Conservation (phyloP, 768 basidiomycete genomes). For the Boletus pseudopeckii region DNA sequence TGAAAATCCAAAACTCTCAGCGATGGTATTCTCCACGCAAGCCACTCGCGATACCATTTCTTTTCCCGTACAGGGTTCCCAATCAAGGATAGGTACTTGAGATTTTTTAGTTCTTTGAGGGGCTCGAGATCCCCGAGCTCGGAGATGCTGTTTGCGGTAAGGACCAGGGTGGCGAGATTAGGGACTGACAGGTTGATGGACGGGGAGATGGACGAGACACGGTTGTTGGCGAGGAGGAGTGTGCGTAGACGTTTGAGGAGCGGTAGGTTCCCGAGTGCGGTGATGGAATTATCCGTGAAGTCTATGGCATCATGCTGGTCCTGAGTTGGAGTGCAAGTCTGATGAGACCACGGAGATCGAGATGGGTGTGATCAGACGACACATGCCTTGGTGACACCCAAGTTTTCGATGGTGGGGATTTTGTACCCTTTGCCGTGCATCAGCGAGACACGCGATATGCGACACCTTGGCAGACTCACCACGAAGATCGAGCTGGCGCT, state of each 20-base stretch:
- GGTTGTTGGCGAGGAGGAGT: conserved; percentile 86
- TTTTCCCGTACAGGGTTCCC: conserved; percentile 86
- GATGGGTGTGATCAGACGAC: conserved; percentile 17
- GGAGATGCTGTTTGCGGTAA: conserved; percentile 76
- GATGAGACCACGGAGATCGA: conserved; percentile 13
- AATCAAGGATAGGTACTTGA: conserved; percentile 72
- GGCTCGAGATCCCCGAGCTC: conserved; percentile 87
- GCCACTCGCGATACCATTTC: conserved; percentile 97
- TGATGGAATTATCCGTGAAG: conserved; percentile 87
- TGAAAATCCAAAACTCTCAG: conserved; percentile 94
- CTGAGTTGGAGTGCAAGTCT: conserved; percentile 35
- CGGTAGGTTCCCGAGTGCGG: conserved; percentile 79
- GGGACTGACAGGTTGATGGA: conserved; percentile 82
- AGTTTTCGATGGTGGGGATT: conserved; percentile 94
- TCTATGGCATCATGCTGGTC: conserved; percentile 95
- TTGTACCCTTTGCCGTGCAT: conserved; percentile 65
- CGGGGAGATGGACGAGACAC: conserved; percentile 77
- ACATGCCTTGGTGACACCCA: conserved; percentile 84
- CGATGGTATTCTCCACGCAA: conserved; percentile 81
- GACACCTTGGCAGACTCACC: conserved; percentile 45
- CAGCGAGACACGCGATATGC: conserved; percentile 6
- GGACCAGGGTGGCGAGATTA: conserved; percentile 77
- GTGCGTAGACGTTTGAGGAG: conserved; percentile 81
- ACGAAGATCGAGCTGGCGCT: conserved; percentile 88
- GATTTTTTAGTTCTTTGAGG: conserved; percentile 66